A percentile compares a stretch with the other conserved stretches of the same genome.
Evolutionary conservation across 371 early-diverging fungal species (phyloP).

Genomic region (Mortierella sp.): DNA sequence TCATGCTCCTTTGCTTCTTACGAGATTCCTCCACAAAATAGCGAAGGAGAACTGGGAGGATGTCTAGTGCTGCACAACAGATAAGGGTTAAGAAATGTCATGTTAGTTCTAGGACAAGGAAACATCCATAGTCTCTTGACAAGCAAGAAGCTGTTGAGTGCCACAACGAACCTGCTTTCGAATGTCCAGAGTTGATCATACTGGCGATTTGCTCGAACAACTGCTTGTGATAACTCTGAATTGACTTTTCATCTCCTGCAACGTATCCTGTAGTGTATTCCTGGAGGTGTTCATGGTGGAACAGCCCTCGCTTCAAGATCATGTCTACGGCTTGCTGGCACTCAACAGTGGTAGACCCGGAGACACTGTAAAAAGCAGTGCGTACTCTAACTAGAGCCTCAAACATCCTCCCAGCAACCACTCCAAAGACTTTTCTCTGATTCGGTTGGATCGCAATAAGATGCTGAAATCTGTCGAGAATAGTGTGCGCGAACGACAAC

Average conservation of each 20-base stretch:
- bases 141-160: not conserved
- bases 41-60: constrained; percentile 29
- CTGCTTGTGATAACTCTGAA: constrained; percentile 52
- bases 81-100: not conserved
- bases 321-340: constrained; percentile 34
- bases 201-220: constrained; percentile 43
- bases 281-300: constrained; percentile 50
- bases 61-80: constrained; percentile 26
- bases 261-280: constrained; percentile 44
- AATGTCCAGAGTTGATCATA: constrained; percentile 25
- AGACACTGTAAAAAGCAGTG: constrained; percentile 9
- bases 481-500: constrained; percentile 13
- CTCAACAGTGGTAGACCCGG: not conserved
- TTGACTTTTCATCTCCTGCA: constrained; percentile 32
- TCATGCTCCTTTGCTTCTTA: constrained; percentile 28
- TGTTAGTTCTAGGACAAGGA: not conserved
- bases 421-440: constrained; percentile 46
- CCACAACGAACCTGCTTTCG: constrained; percentile 18
- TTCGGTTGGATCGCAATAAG: constrained; percentile 44
- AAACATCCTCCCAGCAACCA: constrained; percentile 44
- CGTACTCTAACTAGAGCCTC: constrained; percentile 36
- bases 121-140: too few relatives aligned
- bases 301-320: constrained; percentile 35
- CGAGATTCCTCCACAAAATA: constrained; percentile 49
- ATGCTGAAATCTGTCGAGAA: constrained; percentile 39